Conservation (phyloP, 75 land plant species). For the Gnetum montanum region DNA sequence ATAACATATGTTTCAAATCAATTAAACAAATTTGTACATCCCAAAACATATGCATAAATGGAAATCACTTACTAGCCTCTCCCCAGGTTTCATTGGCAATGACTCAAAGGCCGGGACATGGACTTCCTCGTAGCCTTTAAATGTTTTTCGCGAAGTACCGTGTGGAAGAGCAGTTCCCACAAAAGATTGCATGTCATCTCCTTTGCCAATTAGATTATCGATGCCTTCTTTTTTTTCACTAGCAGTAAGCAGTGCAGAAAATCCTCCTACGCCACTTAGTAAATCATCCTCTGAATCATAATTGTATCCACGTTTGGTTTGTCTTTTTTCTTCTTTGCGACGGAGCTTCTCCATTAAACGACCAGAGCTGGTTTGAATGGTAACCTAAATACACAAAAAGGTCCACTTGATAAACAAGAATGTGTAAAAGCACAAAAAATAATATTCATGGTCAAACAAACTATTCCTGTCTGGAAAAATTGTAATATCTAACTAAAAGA, state of each 20-base stretch:
- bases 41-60: neutral
- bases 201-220: constrained; percentile 71
- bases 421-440: neutral
- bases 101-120: constrained; percentile 74
- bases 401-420: neutral
- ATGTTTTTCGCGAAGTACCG: constrained; percentile 66
- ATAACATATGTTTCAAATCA: too few species aligned
- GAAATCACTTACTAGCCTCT: constrained; percentile 54
- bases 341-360: constrained; percentile 76
- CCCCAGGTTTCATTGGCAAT: constrained; percentile 77
- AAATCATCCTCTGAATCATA: constrained; percentile 45
- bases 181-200: constrained; percentile 33
- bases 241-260: constrained; percentile 73
- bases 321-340: constrained; percentile 82
- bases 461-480: neutral
- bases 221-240: constrained; percentile 62
- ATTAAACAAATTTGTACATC: too few species aligned
- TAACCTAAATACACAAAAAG: constrained; percentile 46
- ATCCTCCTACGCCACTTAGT: constrained; percentile 43
- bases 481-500: neutral
- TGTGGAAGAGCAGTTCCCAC: constrained; percentile 74
- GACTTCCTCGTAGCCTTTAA: constrained; percentile 92
- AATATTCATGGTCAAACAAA: neutral
- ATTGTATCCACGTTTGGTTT: constrained; percentile 46
- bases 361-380: constrained; percentile 76